Base-by-base conservation (phyloP, 192 early-diverging fungal genomes). In the Backusella psychrophila region DNA sequence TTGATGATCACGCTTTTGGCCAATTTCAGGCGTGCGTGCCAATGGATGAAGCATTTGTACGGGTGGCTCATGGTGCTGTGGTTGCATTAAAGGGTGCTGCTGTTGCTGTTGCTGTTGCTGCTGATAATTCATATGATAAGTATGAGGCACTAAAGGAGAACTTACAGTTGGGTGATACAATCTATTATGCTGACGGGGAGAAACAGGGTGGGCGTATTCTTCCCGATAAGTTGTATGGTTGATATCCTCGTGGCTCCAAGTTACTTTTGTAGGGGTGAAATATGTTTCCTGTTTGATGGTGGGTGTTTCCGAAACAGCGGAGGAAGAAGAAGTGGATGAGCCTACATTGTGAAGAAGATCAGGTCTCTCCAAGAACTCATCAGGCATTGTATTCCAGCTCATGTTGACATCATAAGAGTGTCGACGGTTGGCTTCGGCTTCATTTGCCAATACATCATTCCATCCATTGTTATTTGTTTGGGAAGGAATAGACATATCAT, bases 321-420 rank as follows among this genome's bases (percentile, higher is more conserved):
- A 42, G 19, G 44, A 41, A 6, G 35, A 41, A 41, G 35, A 23
- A 69, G 34, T 21, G 4, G 34, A 41, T 23, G 74, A 65, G 1
- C 65, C 26, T 5, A 77, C 36, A 23, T 78, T 63, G 7, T 75
- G 59, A 21, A 79, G 52, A 1, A 79, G 72, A 26, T 67, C 44
- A 12, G 72, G 72, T 44, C 69, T 66, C 8, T 73, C 78, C 36
- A 75, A 46, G 52, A 79, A 79, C 6, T 44, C 44, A n/a, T 73
- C 63, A 0, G 78, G 67, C 78, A 79, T 74, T 15, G 78, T 65
- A 4, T 73, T 41, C 78, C 77, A 83, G 19, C 73, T 69, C 69
- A 78, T 76, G 41, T 41, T 77, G 6, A 75, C 74, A 70, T 83
- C 82, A 38, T 77, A 83, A 15, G 82, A 83, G 41, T 83, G 78